A percentile compares a stretch with the other conserved stretches of the same genome.
Conservation (phyloP, 2,329 filamentous ascomycete genomes). For the Lecanicillium sp. region DNA sequence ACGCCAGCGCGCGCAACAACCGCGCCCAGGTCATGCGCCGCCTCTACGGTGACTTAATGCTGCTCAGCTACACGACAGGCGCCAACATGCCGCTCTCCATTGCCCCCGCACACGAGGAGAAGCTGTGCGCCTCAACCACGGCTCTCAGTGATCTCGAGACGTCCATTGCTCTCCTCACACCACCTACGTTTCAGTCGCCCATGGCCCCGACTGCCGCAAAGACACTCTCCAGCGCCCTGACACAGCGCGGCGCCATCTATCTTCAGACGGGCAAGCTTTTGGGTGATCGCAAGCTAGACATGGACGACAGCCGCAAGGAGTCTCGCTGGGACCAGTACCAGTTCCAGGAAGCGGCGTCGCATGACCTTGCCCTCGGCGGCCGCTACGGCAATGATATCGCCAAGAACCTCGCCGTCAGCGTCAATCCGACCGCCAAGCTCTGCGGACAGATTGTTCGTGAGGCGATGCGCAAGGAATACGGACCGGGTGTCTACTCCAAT, state of each 20-base stretch:
- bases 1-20: slow-evolving; percentile 69
- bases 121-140: slow-evolving; percentile 27
- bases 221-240: slow-evolving; percentile 61
- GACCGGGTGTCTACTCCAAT: slow-evolving; percentile 36
- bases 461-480: slow-evolving; percentile 62
- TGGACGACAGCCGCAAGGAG: slow-evolving; percentile 34
- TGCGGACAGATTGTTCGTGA: slow-evolving; percentile 62
- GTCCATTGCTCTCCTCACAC: slow-evolving; percentile 52
- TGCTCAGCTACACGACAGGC: slow-evolving; percentile 32
- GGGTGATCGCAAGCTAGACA: slow-evolving; percentile 24
- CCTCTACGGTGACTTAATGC: slow-evolving; percentile 52
- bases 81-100: slow-evolving; percentile 33
- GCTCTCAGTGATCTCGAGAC: slow-evolving; percentile 45
- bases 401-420: slow-evolving; percentile 53
- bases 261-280: slow-evolving; percentile 48
- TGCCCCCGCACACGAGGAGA: slow-evolving; percentile 27
- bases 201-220: slow-evolving; percentile 58
- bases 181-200: slow-evolving; percentile 36
- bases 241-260: slow-evolving; percentile 60
- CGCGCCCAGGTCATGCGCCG: slow-evolving; percentile 59
- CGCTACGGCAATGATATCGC: slow-evolving; percentile 59
- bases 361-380: slow-evolving; percentile 55
- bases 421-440: slow-evolving; percentile 61
- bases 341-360: slow-evolving; percentile 55
- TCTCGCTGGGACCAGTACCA: slow-evolving; percentile 41